Base-by-base conservation (phyloP, 371 early-diverging fungal genomes). In the Mycotypha africana region DNA sequence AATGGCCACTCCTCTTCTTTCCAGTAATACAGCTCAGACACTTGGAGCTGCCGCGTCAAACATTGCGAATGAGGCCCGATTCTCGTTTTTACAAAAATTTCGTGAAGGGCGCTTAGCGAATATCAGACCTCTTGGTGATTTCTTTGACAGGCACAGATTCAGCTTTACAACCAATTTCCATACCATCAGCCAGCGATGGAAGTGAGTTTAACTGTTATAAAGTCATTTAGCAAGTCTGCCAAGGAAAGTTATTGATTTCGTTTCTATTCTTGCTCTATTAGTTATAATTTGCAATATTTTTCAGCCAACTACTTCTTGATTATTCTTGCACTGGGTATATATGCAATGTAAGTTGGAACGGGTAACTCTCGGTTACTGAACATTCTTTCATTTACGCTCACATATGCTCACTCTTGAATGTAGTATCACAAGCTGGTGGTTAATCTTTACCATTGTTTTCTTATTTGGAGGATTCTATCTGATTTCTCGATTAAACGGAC, bases 231-330 rank as follows among this genome's bases (percentile, higher is more conserved):
- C n/a, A n/a, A n/a, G n/a, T n/a, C n/a, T n/a, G n/a, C n/a, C n/a
- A n/a, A n/a, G n/a, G n/a, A n/a, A n/a, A n/a, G n/a, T 19, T 20
- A 32, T 22, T 39, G 2, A 42, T 51, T n/a, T n/a, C n/a, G n/a
- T n/a, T n/a, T n/a, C n/a, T n/a, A n/a, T n/a, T n/a, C n/a, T 14
- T 26, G 26, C 36, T 40, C 19, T 24, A 20, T 10, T 57, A 81
- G 80, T 56, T 79, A 79, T 44, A 85, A 83, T 53, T 51, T 83
- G 36, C 65, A 62, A 38, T 75, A 83, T 38, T 83, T 78, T 54
- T 81, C 79, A 40, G 73, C 77, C 52, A 85, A 85, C 60, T 85
- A 85, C 47, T 59, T 79, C 23, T 25, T 85, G 44, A 73, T 85
- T 34, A 54, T 84, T 42, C 32, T 81, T 15, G 69, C 60, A 21